Base-by-base conservation (phyloP, 78 protist species). In the Mastigamoeba balamuthi region DNA sequence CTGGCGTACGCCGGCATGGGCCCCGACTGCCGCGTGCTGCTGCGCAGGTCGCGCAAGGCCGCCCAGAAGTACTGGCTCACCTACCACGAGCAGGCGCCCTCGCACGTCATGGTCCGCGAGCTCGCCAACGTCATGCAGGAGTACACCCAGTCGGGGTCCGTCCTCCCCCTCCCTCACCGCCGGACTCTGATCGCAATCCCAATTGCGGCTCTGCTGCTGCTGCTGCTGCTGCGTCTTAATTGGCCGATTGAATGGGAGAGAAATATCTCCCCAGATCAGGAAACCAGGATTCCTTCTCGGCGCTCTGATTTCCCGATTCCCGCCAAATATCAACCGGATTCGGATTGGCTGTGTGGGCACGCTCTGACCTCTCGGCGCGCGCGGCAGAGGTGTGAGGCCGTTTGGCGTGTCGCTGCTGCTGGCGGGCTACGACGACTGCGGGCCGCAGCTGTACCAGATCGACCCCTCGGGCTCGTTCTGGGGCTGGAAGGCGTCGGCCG, bases 401-500 rank as follows among this genome's bases (percentile, higher is more conserved):
- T 97, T 98, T 65, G 99, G 99, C 10, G 94, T 92, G 7, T 96
- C 98, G 0, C 82, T 98, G 29, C 87, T 98, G 17, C 85, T 98
- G 6, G 94, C 95, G 3, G 99, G 75, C 39, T 82, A 40, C 48
- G 94, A 91, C 48, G 88, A 77, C 37, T 68, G 58, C 27, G 98
- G 97, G 8, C 92, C 97, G 37, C 94, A 88, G 29, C 91, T 98
- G n/a, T 97, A 84, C 73, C 99, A 97, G 82, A 93, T 94, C 3
- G 90, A 79, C 33, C 90, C 85, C 33, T 75, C 94, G 0, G 99
- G 99, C n/a, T 82, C 98, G 7, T 97, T 82, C 94, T 92, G 63
- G 17, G 94, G 95, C 2, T 99, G 99, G 99, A 99, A 99, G 88
- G 99, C 99, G 2, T 42, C 98, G 2, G 99, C 99, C 10, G 94